Evolutionary conservation across 1,284 basidiomycete genomes (phyloP), one percentile per base, ranked within the genome.

Genomic region (Marasmius oreades): DNA sequence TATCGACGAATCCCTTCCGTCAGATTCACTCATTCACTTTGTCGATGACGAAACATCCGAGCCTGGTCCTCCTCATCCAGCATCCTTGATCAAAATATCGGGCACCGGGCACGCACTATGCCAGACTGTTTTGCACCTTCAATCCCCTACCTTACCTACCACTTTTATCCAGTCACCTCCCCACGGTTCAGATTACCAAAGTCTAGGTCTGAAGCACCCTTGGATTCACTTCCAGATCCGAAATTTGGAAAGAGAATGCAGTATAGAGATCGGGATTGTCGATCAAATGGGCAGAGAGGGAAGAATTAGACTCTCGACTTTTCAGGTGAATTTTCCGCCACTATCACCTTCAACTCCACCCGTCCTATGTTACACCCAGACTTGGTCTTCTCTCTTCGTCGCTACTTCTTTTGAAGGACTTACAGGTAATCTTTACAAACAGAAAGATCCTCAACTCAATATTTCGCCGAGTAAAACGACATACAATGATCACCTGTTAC

Each of bases 71-170:
- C 59, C 71, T 11, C 57, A 70, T 16, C 81, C 84, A 2, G 73
- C 71, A 45, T 64, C 66, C 3, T 70, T 85, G 44, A 75, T 87
- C 50, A 59, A 70, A 78, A 50, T 58, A 65, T 12, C 68, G 75
- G 12, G 71, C 76, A 11, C 64, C 67, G 64, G 67, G 56, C 55
- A 63, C 63, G 55, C 73, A 59, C 67, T 85, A n/a, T 66, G 78
- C 66, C 86, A 90, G 64, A 82, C 81, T 0, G 90, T 93, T 0
- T 75, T 94, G n/a, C 92, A 94, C 63, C 80, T 94, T 45, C 92
- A 93, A 65, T 91, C 89, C 2, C 90, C 90, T 7, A 83, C 82
- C 1, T 67, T 91, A 31, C 76, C 73, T 33, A 81, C 76, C 33
- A 90, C 91, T 0, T 93, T 79, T 65, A 84, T 93, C 52, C 82